Percentiles rank a stretch among this genome's conserved stretches.
Evolutionary conservation across 345 rosid genomes (phyloP).

Genomic region (Ceriops decandra): DNA sequence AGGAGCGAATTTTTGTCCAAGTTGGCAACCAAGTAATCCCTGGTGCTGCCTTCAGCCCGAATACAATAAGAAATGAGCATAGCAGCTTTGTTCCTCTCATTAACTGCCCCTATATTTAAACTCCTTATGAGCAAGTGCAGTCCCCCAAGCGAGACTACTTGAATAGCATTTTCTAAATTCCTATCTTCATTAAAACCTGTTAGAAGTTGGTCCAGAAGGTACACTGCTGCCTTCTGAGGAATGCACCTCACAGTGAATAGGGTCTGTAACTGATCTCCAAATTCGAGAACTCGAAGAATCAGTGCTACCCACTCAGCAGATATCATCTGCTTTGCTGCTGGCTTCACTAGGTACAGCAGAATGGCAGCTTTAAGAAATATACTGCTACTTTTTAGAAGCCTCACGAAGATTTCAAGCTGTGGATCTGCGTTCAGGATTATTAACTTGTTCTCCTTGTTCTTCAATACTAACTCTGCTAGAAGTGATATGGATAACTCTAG

Average conservation of each 20-base stretch:
- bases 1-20: constrained; percentile 44
- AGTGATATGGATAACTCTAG: constrained; percentile 50
- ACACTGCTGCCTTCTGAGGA: constrained; percentile 54
- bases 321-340: constrained; percentile 62
- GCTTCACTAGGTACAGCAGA: constrained; percentile 52
- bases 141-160: constrained; percentile 53
- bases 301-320: constrained; percentile 55
- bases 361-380: constrained; percentile 58
- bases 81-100: constrained; percentile 39
- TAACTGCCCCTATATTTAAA: constrained; percentile 30
- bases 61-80: constrained; percentile 42
- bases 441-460: constrained; percentile 31
- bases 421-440: constrained; percentile 47
- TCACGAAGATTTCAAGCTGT: constrained; percentile 49
- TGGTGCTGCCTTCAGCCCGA: constrained; percentile 41
- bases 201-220: constrained; percentile 53
- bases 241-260: constrained; percentile 46
- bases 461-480: constrained; percentile 40
- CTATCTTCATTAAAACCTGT: constrained; percentile 55
- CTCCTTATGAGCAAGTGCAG: constrained; percentile 34
- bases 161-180: constrained; percentile 55
- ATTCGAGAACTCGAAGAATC: constrained; percentile 55
- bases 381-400: constrained; percentile 46
- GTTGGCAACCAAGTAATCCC: constrained; percentile 50
- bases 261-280: constrained; percentile 55